Base-by-base conservation (phyloP, 257 asterid species). In the Primulina eburnea region DNA sequence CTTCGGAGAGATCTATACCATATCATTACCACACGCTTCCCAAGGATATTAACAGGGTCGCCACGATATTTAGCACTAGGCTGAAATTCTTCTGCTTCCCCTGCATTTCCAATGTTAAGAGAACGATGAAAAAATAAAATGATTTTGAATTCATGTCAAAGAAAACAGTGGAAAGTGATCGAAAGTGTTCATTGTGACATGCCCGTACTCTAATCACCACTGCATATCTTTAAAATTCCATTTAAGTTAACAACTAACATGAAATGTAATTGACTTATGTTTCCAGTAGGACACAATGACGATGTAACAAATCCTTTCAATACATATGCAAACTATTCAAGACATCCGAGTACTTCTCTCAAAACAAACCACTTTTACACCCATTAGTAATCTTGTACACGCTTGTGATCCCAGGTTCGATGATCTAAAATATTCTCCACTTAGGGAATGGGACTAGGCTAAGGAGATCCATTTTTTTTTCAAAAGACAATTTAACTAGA, bases 31-130 rank as follows among this genome's bases (percentile, higher is more conserved):
- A 83, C 77, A 62, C 90, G 86, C 70, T 84, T 73, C 71, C 96
- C 95, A 58, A 75, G 61, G 40, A 87, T 77, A 69, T 84, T 90
- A 62, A 77, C 85, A 2, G 90, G 98, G 71, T 89, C 98, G 0
- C 14, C 72, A 43, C 58, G 71, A 58, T 69, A 68, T 57, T 59
- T 74, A 69, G 76, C 73, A 68, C 68, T 56, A 9, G 83, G 73
- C 40, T 69, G 71, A 65, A 79, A 72, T 47, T 77, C 77, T 37
- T 75, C 80, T 6, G 60, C 79, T 74, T 81, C 86, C 62, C 85
- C 95, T 89, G 87, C 58, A 74, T 38, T 10, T 20, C 65, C 62
- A 50, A 69, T 50, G 75, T 50, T 50, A 69, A 38, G 5, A 71
- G 35, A n/a, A 68, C 52, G 43, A 35, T n/a, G 6, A 40, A 74